Conservation (phyloP, 768 basidiomycete genomes). For the Coprinellus aureogranulatus region DNA sequence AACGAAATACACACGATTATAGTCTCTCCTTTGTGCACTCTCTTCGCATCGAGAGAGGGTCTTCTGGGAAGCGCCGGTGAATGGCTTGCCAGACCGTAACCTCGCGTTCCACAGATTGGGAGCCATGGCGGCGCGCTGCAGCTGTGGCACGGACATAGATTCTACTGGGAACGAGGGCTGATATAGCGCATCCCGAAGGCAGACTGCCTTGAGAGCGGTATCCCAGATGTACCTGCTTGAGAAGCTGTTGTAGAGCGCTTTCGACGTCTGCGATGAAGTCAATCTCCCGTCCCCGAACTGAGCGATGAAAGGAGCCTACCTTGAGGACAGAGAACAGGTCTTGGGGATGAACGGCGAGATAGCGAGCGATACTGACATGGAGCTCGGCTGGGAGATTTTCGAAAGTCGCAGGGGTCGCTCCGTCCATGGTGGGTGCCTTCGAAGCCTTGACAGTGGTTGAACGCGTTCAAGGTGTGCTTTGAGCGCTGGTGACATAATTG, state of each 20-base stretch:
- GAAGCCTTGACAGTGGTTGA: no score
- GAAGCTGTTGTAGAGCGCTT: background rate
- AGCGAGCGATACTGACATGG: background rate
- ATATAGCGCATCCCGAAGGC: background rate
- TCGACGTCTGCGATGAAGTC: background rate
- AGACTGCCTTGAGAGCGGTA: background rate
- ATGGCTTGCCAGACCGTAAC: background rate
- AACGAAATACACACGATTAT: background rate
- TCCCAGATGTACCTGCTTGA: background rate
- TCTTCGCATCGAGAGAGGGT: background rate
- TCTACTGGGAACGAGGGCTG: background rate
- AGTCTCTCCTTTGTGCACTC: background rate
- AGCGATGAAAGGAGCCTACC: background rate
- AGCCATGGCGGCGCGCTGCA: background rate
- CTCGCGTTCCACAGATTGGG: background rate
- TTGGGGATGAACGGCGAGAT: background rate
- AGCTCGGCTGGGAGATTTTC: background rate
- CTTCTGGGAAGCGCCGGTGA: background rate
- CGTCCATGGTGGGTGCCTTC: no score
- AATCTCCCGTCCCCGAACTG: background rate
- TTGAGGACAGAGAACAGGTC: background rate
- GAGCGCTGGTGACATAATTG: no score
- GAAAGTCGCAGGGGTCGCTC: background rate
- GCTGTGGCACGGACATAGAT: background rate
- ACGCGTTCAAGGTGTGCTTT: no score